A percentile compares a stretch with the other conserved stretches of the same genome.
These are phyloP conservation scores for Dysphania ambrosioides DNA, from an alignment of 148 eudicot species.

Conservation along the genomic window DNA sequence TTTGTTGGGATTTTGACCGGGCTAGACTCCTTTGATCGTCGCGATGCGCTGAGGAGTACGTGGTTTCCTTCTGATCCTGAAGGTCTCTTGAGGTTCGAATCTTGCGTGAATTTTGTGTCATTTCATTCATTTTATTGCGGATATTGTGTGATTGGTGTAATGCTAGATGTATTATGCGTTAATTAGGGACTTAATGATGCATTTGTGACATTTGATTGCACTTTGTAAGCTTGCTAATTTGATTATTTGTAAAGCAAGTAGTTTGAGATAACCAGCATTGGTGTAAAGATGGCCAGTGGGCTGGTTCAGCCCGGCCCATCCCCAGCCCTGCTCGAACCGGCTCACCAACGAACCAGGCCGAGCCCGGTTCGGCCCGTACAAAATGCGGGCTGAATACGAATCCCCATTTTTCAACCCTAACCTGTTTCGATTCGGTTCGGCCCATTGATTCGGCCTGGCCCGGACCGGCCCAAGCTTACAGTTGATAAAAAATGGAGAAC, in stretches of 20 bases:
- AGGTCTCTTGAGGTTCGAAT: conserved; percentile 42
- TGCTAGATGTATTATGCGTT: background rate
- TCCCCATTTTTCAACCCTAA: too few species aligned
- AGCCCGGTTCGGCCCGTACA: too few species aligned
- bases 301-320: too few species aligned
- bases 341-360: too few species aligned
- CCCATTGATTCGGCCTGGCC: too few species aligned
- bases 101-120: background rate
- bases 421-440: too few species aligned
- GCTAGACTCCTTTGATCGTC: conserved; percentile 40
- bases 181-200: background rate
- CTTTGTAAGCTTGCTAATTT: background rate
- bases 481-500: too few species aligned
- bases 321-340: too few species aligned
- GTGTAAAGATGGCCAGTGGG: background rate
- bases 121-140: background rate
- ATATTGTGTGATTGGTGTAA: background rate
- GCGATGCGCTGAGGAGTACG: conserved; percentile 44
- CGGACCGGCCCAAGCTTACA: too few species aligned
- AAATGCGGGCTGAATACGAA: too few species aligned
- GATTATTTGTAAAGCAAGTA: background rate
- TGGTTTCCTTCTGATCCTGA: conserved; percentile 71
- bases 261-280: background rate
- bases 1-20: conserved; percentile 66
- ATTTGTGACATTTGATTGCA: background rate